These are phyloP conservation scores for Coemansia sp. DNA, from an alignment of 192 early-diverging fungal species.

Conservation along the genomic window DNA sequence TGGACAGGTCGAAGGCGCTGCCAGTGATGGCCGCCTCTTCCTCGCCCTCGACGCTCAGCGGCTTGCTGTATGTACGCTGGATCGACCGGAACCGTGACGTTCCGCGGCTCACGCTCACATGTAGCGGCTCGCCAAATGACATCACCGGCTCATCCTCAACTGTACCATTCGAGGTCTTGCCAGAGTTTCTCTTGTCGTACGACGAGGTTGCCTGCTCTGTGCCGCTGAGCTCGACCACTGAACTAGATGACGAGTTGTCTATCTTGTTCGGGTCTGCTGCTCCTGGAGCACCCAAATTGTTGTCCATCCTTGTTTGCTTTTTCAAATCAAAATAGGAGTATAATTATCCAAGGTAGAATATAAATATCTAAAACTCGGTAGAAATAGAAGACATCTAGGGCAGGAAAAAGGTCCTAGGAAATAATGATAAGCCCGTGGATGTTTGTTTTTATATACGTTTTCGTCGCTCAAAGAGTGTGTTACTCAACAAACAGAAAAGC, in stretches of 20 bases:
- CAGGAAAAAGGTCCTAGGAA: too few species aligned
- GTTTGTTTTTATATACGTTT: neutral
- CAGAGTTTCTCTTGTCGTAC: neutral
- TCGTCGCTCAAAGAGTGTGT: too few species aligned
- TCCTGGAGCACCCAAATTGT: too few species aligned
- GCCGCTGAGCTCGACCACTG: neutral
- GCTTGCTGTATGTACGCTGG: constrained; percentile 48
- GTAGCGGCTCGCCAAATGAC: constrained; percentile 53
- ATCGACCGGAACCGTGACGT: constrained; percentile 38
- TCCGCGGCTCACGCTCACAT: constrained; percentile 42
- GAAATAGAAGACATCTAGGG: too few species aligned
- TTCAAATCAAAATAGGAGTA: neutral
- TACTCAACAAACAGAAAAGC: too few species aligned
- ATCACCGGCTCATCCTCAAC: constrained; percentile 15
- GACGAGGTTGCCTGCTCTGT: constrained; percentile 1
- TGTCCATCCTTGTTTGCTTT: too few species aligned
- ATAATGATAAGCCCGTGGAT: too few species aligned
- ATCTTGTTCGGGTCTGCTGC: too few species aligned
- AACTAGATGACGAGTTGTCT: neutral
- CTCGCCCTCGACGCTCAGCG: constrained; percentile 22
- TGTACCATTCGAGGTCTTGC: neutral
- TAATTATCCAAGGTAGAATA: too few species aligned
- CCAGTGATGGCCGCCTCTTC: constrained; percentile 23
- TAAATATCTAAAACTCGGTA: too few species aligned
- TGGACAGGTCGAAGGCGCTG: constrained; percentile 27